These are phyloP conservation scores for Alternaria alternata DNA, from an alignment of 2,329 filamentous ascomycete species.

Conservation along the genomic window DNA sequence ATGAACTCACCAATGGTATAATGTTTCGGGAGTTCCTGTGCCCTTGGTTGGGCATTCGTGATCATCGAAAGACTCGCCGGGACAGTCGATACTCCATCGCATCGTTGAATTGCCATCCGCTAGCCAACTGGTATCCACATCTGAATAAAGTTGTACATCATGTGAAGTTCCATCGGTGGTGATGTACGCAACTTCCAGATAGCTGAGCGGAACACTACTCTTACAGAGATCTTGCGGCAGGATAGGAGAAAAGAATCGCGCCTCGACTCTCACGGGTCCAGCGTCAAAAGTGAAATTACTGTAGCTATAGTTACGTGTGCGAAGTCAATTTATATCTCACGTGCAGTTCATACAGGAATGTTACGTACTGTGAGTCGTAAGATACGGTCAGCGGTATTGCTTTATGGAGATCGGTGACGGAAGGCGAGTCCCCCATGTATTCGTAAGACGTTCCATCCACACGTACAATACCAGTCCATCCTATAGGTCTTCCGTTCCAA, in stretches of 20 bases:
- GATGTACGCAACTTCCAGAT: background rate
- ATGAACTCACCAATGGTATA: background rate
- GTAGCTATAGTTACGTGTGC: background rate
- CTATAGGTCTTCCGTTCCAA: conserved; percentile 1
- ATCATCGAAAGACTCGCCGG: background rate
- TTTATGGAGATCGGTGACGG: background rate
- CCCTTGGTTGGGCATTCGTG: background rate
- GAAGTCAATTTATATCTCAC: too few relatives aligned
- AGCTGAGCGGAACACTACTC: conserved; percentile 3
- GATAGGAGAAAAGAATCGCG: background rate
- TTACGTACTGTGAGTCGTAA: background rate
- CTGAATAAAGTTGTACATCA: background rate
- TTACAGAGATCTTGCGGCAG: background rate
- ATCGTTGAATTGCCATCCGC: background rate
- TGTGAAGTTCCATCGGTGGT: background rate
- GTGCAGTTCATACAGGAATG: too few relatives aligned
- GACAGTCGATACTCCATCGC: background rate
- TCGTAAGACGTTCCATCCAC: background rate
- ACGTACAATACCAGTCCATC: conserved; percentile 3
- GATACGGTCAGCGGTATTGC: background rate
- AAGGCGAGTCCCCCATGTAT: conserved; percentile 5
- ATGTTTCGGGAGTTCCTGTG: background rate
- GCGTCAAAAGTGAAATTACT: background rate
- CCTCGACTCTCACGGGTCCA: background rate
- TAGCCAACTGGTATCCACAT: background rate